These are phyloP conservation scores for Agapanthus africanus DNA, from an alignment of 106 monocot genomes.

Conservation along the genomic window DNA sequence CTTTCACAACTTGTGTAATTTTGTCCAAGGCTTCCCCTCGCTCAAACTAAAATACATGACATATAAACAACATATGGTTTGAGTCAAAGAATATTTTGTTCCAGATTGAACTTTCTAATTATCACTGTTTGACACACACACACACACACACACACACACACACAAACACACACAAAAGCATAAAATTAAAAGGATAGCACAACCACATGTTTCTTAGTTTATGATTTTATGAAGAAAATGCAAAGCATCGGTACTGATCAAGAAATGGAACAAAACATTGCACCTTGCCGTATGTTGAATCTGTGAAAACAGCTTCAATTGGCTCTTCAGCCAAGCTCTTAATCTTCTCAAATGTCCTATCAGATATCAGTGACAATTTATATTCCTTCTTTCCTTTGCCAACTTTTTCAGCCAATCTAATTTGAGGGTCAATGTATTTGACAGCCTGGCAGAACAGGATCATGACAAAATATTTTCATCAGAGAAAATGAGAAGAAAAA, in stretches of 20 bases:
- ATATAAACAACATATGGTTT: no score
- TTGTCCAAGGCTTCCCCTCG: conserved; percentile 90
- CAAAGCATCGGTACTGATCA: background rate
- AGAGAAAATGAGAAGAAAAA: conserved; percentile 6
- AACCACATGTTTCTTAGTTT: no score
- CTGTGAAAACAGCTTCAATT: conserved; percentile 84
- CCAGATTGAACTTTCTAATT: background rate
- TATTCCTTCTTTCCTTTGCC: conserved; percentile 87
- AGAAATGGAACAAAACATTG: background rate
- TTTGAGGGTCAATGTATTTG: conserved; percentile 90
- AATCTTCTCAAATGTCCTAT: conserved; percentile 66
- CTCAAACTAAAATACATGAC: conserved; percentile 49
- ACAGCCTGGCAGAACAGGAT: conserved; percentile 56
- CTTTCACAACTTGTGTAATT: conserved; percentile 64
- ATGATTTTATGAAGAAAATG: background rate
- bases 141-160: no score
- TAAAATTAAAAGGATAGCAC: no score
- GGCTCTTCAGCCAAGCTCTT: conserved; percentile 50
- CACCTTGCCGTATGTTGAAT: conserved; percentile 92
- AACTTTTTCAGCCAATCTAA: conserved; percentile 82
- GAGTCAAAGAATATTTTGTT: background rate
- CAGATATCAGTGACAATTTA: conserved; percentile 68
- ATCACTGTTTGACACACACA: background rate
- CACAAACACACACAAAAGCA: no score
- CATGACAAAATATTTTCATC: background rate